These are phyloP conservation scores for Iberis pinnata DNA, from an alignment of 345 rosid genomes.

Conservation along the genomic window DNA sequence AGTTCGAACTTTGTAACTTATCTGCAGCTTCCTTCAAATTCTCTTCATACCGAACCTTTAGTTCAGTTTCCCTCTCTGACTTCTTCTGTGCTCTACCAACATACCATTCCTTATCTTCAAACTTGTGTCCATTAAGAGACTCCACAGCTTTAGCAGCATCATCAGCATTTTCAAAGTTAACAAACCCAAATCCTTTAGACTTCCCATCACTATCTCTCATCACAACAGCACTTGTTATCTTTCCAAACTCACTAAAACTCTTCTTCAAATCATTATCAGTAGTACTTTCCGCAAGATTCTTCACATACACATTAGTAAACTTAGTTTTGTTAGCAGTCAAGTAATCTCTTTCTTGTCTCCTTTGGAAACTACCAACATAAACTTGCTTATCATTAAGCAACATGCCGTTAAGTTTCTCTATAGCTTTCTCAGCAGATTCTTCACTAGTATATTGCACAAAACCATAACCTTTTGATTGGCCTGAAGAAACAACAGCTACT, in stretches of 20 bases:
- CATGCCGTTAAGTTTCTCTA: slow-evolving; percentile 79
- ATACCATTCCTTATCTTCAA: slow-evolving; percentile 84
- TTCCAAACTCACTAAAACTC: slow-evolving; percentile 67
- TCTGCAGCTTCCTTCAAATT: slow-evolving; percentile 78
- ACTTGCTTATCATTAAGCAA: slow-evolving; percentile 90
- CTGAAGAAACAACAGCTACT: slow-evolving; percentile 74
- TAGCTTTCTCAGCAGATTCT: slow-evolving; percentile 74
- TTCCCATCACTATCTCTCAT: slow-evolving; percentile 82
- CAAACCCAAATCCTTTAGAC: slow-evolving; percentile 85
- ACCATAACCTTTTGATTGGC: slow-evolving; percentile 94
- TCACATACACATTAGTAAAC: slow-evolving; percentile 85
- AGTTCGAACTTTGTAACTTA: slow-evolving; percentile 71
- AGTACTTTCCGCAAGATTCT: slow-evolving; percentile 65
- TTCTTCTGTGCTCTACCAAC: slow-evolving; percentile 93
- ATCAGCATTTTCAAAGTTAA: slow-evolving; percentile 78
- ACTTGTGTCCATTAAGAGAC: slow-evolving; percentile 65
- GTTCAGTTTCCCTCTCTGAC: slow-evolving; percentile 69
- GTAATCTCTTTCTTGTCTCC: slow-evolving; percentile 91
- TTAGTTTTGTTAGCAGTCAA: slow-evolving; percentile 34
- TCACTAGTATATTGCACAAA: slow-evolving; percentile 83
- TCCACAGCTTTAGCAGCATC: slow-evolving; percentile 88
- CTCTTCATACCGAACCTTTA: slow-evolving; percentile 66
- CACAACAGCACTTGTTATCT: slow-evolving; percentile 74
- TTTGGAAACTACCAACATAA: slow-evolving; percentile 83
- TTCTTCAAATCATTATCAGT: slow-evolving; percentile 69